Base-by-base conservation (phyloP, 352 stramenopile species). In the Globisporangium mamillatum region DNA sequence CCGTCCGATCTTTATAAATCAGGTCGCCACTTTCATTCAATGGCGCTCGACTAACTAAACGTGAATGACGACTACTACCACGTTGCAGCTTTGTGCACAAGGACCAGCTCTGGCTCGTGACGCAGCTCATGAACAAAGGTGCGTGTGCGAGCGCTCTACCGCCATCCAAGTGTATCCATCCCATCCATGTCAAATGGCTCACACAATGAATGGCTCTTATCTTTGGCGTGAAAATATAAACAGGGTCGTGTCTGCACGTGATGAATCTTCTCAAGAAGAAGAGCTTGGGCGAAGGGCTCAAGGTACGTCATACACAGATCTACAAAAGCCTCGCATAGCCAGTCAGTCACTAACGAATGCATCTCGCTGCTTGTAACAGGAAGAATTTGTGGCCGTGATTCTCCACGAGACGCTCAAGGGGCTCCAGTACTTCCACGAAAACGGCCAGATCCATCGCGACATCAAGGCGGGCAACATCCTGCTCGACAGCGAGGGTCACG, bases 391-490 rank as follows among this genome's bases (percentile, higher is more conserved):
- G 52, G 93, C 95, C 32, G 98, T 99, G 59, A 98, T 99, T 63
- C 80, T 99, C 18, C 92, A 98, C 71, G 92, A 99, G 77, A 95
- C 97, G 24, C 84, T 99, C 16, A 88, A 99, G 66, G 98, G 97
- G 0, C 82, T 99, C 34, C 92, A 99, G 75, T 99, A 99, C 81
- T 99, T 99, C 75, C 98, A 99, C 74, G 93, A 99, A 66, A 98
- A 99, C 69, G 97, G 96, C 4, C 94, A 99, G 76, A 99, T 99
- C 77, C 97, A 99, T 73, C 84, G 96, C 88, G 92, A 98, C 82
- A 98, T 99, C 70, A 99, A 99, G 84, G 98, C 97, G 1, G 97
- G 97, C n/a, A 99, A 99, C 79, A 98, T 99, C 61, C 74, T 98
- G 24, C 68, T 99, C 53, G 92, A 98, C 74, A 91, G 89, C 64